Percentiles rank a stretch among this genome's conserved stretches.
phyloP scores from a whole-genome alignment of 2,329 filamentous ascomycete species.

The Pyrenochaeta sp. region DNA sequence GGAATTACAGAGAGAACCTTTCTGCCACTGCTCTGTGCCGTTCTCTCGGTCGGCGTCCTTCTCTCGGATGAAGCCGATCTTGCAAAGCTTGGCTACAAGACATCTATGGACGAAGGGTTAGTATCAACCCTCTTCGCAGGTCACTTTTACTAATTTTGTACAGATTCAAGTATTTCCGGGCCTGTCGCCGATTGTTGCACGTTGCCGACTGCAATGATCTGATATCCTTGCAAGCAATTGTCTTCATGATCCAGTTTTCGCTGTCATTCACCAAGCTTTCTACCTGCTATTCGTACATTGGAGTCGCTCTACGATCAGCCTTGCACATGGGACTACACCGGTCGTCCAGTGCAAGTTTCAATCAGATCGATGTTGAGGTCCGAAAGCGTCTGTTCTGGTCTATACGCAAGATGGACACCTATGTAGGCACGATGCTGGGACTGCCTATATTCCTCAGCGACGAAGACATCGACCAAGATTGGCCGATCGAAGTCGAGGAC shows the following conservation, averaged over 20 bases:
- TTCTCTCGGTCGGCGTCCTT: constrained; percentile 56
- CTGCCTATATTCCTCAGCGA: constrained; percentile 57
- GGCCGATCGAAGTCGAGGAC: constrained; percentile 56
- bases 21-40: constrained; percentile 57
- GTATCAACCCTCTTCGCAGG: constrained; percentile 52
- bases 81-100: constrained; percentile 18
- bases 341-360: constrained; percentile 54
- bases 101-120: neutral
- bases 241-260: constrained; percentile 62
- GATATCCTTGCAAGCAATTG: constrained; percentile 57
- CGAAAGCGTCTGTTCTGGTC: constrained; percentile 60
- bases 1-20: constrained; percentile 56
- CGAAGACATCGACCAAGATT: constrained; percentile 58
- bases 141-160: constrained; percentile 32
- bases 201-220: constrained; percentile 60
- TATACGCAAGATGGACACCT: constrained; percentile 59
- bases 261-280: constrained; percentile 60
- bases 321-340: constrained; percentile 60
- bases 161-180: constrained; percentile 58
- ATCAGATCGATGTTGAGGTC: constrained; percentile 56
- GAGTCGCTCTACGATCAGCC: constrained; percentile 58
- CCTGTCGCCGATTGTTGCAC: constrained; percentile 57
- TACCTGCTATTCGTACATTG: constrained; percentile 60
- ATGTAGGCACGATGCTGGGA: constrained; percentile 58
- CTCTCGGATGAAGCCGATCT: constrained; percentile 50